phyloP scores from a whole-genome alignment of 768 basidiomycete genomes.

The Mycena epipterygia region DNA sequence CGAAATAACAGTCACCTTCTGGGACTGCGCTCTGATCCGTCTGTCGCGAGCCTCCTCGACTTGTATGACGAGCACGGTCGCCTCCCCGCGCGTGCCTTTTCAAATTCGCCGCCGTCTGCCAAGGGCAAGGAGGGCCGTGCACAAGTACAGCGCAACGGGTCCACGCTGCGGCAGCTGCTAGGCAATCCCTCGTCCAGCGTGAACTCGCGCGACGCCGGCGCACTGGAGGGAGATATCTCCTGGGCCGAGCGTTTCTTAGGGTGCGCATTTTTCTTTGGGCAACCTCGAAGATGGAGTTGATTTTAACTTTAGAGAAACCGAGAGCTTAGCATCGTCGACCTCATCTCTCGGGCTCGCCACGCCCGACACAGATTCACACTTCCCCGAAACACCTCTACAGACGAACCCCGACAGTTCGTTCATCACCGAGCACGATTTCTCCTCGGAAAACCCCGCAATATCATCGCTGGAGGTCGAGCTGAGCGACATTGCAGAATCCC shows the following conservation, averaged over 20 bases:
- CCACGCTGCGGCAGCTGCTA: constrained; percentile 81
- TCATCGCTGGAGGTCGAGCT: constrained; percentile 85
- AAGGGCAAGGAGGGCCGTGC: constrained; percentile 56
- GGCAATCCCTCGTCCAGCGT: constrained; percentile 61
- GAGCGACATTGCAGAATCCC: constrained; percentile 64
- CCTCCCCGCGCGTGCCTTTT: constrained; percentile 72
- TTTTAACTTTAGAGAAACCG: constrained; percentile 56
- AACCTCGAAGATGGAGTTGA: not conserved
- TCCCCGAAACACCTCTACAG: constrained; percentile 49
- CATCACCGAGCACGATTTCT: constrained; percentile 61
- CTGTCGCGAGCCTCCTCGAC: constrained; percentile 79
- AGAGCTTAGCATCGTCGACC: constrained; percentile 55
- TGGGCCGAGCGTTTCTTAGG: constrained; percentile 85
- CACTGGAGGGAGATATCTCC: constrained; percentile 79
- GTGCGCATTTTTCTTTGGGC: constrained; percentile 52
- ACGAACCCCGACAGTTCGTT: constrained; percentile 55
- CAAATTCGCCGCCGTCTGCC: constrained; percentile 64
- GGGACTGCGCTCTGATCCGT: constrained; percentile 80
- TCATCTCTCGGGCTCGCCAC: constrained; percentile 67
- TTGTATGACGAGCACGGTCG: constrained; percentile 83
- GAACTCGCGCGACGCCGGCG: constrained; percentile 49
- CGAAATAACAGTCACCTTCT: constrained; percentile 65
- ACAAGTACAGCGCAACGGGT: constrained; percentile 73
- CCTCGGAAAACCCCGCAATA: constrained; percentile 66
- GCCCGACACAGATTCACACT: constrained; percentile 61